Percentiles rank a stretch among this genome's conserved stretches.
phyloP scores from a whole-genome alignment of 2,329 filamentous ascomycete species.

The Arthrobotrys sinensis region DNA sequence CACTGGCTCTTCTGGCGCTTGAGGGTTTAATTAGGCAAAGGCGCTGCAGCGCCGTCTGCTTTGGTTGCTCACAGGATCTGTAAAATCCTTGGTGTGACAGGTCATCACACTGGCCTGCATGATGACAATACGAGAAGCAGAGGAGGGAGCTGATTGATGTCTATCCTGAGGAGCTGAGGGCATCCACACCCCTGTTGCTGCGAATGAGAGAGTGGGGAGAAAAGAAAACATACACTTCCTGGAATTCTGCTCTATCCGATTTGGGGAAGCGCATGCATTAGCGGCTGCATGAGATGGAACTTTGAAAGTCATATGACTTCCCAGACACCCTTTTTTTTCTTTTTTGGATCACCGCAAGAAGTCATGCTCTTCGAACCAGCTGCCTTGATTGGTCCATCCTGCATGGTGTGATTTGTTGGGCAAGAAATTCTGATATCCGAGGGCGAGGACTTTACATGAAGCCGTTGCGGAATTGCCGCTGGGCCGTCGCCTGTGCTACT shows the following conservation, averaged over 20 bases:
- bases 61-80: slow-evolving; percentile 21
- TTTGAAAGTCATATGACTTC: slow-evolving; percentile 60
- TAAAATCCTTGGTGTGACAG: slow-evolving; percentile 30
- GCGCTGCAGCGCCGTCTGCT: slow-evolving; percentile 28
- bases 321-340: slow-evolving; percentile 46
- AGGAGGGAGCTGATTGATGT: slow-evolving; percentile 32
- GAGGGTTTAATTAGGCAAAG: slow-evolving; percentile 48
- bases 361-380: slow-evolving; percentile 11
- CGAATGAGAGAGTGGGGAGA: slow-evolving; percentile 33
- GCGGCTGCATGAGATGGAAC: slow-evolving; percentile 60
- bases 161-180: slow-evolving; percentile 28
- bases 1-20: slow-evolving; percentile 23
- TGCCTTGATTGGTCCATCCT: slow-evolving; percentile 28
- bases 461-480: slow-evolving; percentile 59
- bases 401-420: slow-evolving; percentile 26
- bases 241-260: slow-evolving; percentile 44
- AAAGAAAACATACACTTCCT: slow-evolving; percentile 39
- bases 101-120: slow-evolving; percentile 32
- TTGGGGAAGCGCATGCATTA: slow-evolving; percentile 58
- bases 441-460: slow-evolving; percentile 27
- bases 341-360: slow-evolving; percentile 21
- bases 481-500: slow-evolving; percentile 54
- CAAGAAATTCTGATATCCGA: slow-evolving; percentile 40
- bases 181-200: slow-evolving; percentile 23
- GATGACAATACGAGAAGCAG: slow-evolving; percentile 36